A percentile compares a stretch with the other conserved stretches of the same genome.
Evolutionary conservation across 176 grass and related monocot genomes (phyloP).

Genomic region (Eragrostis nindensis): DNA sequence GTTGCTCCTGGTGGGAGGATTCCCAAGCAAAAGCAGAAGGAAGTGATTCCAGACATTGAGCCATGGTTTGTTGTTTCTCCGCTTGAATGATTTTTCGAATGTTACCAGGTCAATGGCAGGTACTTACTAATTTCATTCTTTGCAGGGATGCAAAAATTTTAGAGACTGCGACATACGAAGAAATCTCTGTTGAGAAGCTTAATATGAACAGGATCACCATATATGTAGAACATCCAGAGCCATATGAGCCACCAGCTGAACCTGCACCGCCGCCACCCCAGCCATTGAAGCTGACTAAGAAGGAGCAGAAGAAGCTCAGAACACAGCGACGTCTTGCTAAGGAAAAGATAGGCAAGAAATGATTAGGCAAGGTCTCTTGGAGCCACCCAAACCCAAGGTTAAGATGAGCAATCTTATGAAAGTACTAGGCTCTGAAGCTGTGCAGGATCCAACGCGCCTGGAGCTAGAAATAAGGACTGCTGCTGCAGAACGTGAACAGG

Average conservation of each 20-base stretch:
- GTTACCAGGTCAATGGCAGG: background rate
- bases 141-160: constrained; percentile 85
- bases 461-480: constrained; percentile 92
- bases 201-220: constrained; percentile 90
- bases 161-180: constrained; percentile 57
- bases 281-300: constrained; percentile 92
- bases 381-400: constrained; percentile 95
- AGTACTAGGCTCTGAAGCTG: constrained; percentile 91
- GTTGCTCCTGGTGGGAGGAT: constrained; percentile 60
- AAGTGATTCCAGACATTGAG: constrained; percentile 94
- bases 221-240: constrained; percentile 89
- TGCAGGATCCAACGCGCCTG: constrained; percentile 89
- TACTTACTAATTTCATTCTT: constrained; percentile 22
- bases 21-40: constrained; percentile 83
- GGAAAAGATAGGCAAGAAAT: constrained; percentile 98
- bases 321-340: constrained; percentile 96
- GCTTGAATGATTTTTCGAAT: constrained; percentile 16
- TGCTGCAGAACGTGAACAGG: constrained; percentile 96
- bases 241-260: constrained; percentile 90
- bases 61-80: constrained; percentile 66
- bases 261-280: constrained; percentile 83
- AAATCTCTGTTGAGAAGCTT: constrained; percentile 63
- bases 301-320: constrained; percentile 97
- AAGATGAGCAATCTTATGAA: constrained; percentile 99
- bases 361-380: constrained; percentile 96